Percentiles rank a stretch among this genome's conserved stretches.
These are phyloP conservation scores for Ajuga chamaepitys DNA, from an alignment of 257 asterid species.

Conservation along the genomic window DNA sequence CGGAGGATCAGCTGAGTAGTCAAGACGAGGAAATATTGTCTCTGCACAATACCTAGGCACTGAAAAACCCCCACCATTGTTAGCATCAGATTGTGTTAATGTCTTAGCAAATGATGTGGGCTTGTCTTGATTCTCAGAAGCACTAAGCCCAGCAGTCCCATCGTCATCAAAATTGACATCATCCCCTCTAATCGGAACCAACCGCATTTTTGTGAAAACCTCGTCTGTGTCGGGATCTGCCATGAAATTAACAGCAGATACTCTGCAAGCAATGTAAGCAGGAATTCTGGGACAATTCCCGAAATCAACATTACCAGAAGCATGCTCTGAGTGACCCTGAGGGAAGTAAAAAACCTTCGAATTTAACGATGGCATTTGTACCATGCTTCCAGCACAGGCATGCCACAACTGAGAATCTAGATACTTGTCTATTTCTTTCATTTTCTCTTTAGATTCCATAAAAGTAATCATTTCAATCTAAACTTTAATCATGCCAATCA, in stretches of 20 bases:
- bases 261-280: constrained; percentile 47
- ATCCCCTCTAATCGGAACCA: constrained; percentile 34
- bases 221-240: constrained; percentile 89
- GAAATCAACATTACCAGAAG: constrained; percentile 53
- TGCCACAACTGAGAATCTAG: constrained; percentile 96
- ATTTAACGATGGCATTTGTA: constrained; percentile 65
- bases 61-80: constrained; percentile 91
- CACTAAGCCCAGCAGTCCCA: constrained; percentile 24
- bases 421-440: constrained; percentile 48
- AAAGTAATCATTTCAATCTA: constrained; percentile 42
- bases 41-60: constrained; percentile 95
- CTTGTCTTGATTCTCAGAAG: constrained; percentile 44
- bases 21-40: constrained; percentile 75
- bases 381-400: constrained; percentile 98
- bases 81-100: constrained; percentile 81
- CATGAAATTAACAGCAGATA: constrained; percentile 53
- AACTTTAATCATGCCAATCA: neutral
- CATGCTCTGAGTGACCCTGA: constrained; percentile 91
- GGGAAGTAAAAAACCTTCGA: constrained; percentile 81
- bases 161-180: constrained; percentile 30
- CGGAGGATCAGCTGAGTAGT: constrained; percentile 75
- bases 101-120: constrained; percentile 86
- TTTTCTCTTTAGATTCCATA: constrained; percentile 54
- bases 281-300: constrained; percentile 43
- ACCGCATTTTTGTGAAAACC: constrained; percentile 54